These are phyloP conservation scores for Dimargaris xerosporica DNA, from an alignment of 192 early-diverging fungal genomes.

Conservation along the genomic window DNA sequence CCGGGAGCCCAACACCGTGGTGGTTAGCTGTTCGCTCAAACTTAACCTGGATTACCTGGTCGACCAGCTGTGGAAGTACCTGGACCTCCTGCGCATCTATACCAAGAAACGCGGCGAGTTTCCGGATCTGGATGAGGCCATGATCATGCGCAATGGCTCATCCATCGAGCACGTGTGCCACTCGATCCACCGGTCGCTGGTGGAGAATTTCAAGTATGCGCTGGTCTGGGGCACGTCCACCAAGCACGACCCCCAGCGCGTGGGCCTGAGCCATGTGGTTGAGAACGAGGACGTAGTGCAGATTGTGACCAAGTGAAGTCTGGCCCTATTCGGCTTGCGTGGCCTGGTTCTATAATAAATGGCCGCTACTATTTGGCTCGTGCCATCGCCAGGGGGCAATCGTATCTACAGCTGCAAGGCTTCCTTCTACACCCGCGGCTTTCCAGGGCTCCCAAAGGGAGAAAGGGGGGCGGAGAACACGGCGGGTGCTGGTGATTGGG, in stretches of 20 bases:
- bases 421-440: no score
- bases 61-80: conserved; percentile 79
- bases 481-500: no score
- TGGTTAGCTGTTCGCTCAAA: conserved; percentile 79
- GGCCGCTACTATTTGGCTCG: no score
- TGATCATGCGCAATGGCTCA: conserved; percentile 73
- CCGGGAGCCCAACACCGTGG: conserved; percentile 77
- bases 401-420: no score
- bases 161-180: conserved; percentile 76
- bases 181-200: conserved; percentile 75
- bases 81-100: conserved; percentile 83
- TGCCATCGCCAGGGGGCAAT: no score
- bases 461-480: no score
- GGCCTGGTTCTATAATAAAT: no score
- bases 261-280: conserved; percentile 64
- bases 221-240: conserved; percentile 92
- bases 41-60: conserved; percentile 86
- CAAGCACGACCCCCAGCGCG: conserved; percentile 95
- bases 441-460: no score
- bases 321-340: no score
- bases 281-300: conserved; percentile 93
- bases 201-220: conserved; percentile 84
- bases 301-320: conserved; percentile 41
- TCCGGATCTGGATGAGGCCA: conserved; percentile 83
- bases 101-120: conserved; percentile 91